Evolutionary conservation across 768 basidiomycete genomes (phyloP).

Genomic region (Clavulina sp.): DNA sequence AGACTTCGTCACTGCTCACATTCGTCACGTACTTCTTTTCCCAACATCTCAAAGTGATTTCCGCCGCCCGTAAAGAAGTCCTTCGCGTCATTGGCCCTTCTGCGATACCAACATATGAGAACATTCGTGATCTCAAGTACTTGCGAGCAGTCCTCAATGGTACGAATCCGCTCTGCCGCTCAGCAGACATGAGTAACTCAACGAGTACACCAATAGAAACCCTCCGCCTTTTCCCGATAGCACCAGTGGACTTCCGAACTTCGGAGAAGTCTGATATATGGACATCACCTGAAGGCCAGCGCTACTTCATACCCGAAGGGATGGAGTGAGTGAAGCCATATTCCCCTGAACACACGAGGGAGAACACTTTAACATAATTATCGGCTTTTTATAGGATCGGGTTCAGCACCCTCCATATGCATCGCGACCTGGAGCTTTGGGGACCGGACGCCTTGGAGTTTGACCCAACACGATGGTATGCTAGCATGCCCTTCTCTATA

Average conservation of each 20-base stretch:
- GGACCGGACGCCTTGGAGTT: slow-evolving; percentile 62
- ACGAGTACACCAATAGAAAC: slow-evolving; percentile 45
- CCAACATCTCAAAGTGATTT: slow-evolving; percentile 29
- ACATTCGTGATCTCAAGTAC: slow-evolving; percentile 14
- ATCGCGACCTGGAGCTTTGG: slow-evolving; percentile 31
- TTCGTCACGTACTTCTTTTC: slow-evolving; percentile 39
- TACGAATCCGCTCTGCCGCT: too few relatives aligned
- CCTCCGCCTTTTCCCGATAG: slow-evolving; percentile 35
- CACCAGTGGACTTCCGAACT: slow-evolving; percentile 12
- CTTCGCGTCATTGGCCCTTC: slow-evolving; percentile 25
- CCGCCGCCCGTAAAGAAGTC: slow-evolving; percentile 35
- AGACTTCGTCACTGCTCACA: slow-evolving; percentile 33
- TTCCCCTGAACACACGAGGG: too few relatives aligned
- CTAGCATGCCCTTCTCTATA: too few relatives aligned
- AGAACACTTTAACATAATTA: too few relatives aligned
- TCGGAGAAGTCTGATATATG: slow-evolving; percentile 1
- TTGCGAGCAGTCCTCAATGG: slow-evolving; percentile 51
- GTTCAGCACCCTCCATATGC: background rate
- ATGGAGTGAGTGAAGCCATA: slow-evolving; percentile 4
- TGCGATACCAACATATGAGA: slow-evolving; percentile 11
- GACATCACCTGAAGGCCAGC: slow-evolving; percentile 5
- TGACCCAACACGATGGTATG: slow-evolving; percentile 64
- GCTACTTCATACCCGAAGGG: slow-evolving; percentile 8
- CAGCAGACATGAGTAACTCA: slow-evolving; percentile 46
- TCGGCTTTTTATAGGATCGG: background rate